Conservation (phyloP, 768 basidiomycete genomes). For the Calocybe gangraenosa region DNA sequence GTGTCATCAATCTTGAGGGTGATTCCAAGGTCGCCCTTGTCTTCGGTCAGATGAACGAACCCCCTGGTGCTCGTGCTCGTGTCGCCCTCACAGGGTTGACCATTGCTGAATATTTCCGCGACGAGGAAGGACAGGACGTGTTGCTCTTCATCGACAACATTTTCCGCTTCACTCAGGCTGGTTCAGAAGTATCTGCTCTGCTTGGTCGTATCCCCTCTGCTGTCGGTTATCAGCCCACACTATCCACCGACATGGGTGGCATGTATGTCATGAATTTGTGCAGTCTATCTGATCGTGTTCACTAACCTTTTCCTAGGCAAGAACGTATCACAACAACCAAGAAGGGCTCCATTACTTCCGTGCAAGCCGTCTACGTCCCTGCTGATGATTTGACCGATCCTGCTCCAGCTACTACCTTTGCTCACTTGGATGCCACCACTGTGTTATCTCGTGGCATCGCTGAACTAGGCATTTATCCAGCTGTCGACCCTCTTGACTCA, state of each 20-base stretch:
- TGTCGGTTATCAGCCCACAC: conserved; percentile 99
- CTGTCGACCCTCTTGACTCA: conserved; percentile 98
- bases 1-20: conserved; percentile 99
- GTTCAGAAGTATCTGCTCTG: conserved; percentile 99
- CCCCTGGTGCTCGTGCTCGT: conserved; percentile 99
- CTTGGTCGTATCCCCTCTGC: conserved; percentile 99
- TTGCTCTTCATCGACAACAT: conserved; percentile 99
- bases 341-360: conserved; percentile 99
- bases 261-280: conserved; percentile 58
- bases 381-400: conserved; percentile 99
- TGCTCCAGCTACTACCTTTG: conserved; percentile 98
- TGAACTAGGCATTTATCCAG: conserved; percentile 99
- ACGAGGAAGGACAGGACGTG: conserved; percentile 99
- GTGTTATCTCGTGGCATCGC: conserved; percentile 99
- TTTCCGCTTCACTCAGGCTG: conserved; percentile 99
- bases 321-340: conserved; percentile 99
- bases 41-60: conserved; percentile 99
- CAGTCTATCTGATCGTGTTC: conserved; percentile 6
- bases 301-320: conserved; percentile 54
- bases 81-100: conserved; percentile 98
- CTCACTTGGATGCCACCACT: conserved; percentile 99
- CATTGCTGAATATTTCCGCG: conserved; percentile 99
- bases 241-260: conserved; percentile 99
- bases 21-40: conserved; percentile 99
- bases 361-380: conserved; percentile 99